A percentile compares a stretch with the other conserved stretches of the same genome.
Conservation (phyloP, 257 asterid genomes). For the Przewalskia tangutica region DNA sequence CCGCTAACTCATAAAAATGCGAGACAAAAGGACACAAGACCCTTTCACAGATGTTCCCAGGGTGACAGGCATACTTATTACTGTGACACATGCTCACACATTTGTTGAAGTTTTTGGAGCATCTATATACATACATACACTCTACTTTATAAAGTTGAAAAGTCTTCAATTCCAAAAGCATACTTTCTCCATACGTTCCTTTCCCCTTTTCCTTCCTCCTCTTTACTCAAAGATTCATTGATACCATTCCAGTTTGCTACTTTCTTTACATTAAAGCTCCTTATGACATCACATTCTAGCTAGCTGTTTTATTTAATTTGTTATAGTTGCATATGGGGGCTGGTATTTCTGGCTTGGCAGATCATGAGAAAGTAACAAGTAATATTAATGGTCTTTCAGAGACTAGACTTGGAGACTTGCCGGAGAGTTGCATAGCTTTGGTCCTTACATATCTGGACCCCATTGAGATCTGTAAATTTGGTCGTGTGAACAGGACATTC, state of each 20-base stretch:
- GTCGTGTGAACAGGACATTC: conserved; percentile 23
- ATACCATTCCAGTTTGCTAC: not conserved
- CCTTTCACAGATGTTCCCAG: not conserved
- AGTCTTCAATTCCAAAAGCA: not conserved
- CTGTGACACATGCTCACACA: not conserved
- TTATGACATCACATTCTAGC: not conserved
- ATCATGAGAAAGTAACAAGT: not conserved
- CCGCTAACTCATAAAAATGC: not conserved
- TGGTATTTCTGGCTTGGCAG: conserved; percentile 15
- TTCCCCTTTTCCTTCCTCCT: not conserved
- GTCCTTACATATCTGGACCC: conserved; percentile 26
- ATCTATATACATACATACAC: not conserved
- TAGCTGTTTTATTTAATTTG: not conserved
- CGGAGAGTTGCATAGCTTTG: conserved; percentile 49
- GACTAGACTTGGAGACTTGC: conserved; percentile 31
- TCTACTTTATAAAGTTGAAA: not conserved
- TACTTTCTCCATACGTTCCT: not conserved
- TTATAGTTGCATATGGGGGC: conserved; percentile 23
- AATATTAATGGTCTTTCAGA: not conserved
- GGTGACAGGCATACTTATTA: not conserved
- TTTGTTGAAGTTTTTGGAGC: not conserved
- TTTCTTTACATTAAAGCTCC: not conserved
- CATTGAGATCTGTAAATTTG: conserved; percentile 27
- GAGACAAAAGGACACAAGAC: not conserved
- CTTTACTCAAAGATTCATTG: not conserved